Evolutionary conservation across 768 basidiomycete genomes (phyloP).

Genomic region (Pisolithus albus): DNA sequence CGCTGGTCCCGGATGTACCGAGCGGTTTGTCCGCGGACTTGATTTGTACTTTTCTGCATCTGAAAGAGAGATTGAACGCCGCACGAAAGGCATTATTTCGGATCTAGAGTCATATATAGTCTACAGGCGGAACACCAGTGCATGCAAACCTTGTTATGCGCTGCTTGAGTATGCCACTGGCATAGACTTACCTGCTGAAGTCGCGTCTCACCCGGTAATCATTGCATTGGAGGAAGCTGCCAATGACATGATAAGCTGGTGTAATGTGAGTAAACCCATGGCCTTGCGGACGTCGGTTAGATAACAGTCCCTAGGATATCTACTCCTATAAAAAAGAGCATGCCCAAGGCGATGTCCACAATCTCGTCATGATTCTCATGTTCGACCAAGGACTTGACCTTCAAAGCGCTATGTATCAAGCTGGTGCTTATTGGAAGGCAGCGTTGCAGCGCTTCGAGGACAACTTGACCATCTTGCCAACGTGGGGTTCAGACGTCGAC

Average conservation of each 20-base stretch:
- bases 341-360: conserved; percentile 60
- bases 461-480: conserved; percentile 44
- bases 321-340: conserved; percentile 75
- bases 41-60: conserved; percentile 38
- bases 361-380: conserved; percentile 71
- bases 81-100: conserved; percentile 30
- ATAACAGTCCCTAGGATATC: conserved; percentile 43
- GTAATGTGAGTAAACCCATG: conserved; percentile 28
- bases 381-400: conserved; percentile 47
- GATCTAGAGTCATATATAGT: conserved; percentile 47
- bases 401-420: conserved; percentile 57
- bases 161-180: conserved; percentile 49
- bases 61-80: conserved; percentile 38
- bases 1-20: conserved; percentile 33
- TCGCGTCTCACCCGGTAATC: conserved; percentile 46
- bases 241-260: conserved; percentile 48
- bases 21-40: conserved; percentile 36
- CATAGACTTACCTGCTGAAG: conserved; percentile 48
- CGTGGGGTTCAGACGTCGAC: conserved; percentile 58
- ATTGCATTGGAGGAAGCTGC: conserved; percentile 39
- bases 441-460: conserved; percentile 48
- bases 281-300: conserved; percentile 1
- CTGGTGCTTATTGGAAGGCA: conserved; percentile 53
- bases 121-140: conserved; percentile 49
- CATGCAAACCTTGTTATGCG: conserved; percentile 43